phyloP scores from a whole-genome alignment of 768 basidiomycete species.

The Trametes gibbosa region DNA sequence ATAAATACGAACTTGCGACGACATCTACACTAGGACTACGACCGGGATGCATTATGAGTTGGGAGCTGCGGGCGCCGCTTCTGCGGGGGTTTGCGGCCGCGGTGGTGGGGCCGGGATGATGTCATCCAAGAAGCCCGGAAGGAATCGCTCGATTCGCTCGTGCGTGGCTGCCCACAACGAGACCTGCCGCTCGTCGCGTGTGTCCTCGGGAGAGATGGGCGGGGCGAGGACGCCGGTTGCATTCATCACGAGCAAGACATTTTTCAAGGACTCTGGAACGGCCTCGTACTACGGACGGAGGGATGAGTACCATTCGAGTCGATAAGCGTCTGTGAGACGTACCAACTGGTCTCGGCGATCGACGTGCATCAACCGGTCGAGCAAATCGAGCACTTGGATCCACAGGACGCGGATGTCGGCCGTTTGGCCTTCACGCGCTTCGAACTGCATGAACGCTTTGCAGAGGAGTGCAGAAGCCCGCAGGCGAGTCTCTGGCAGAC shows the following conservation, averaged over 20 bases:
- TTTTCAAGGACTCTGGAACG: conserved; percentile 94
- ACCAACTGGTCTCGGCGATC: conserved; percentile 88
- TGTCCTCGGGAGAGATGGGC: conserved; percentile 41
- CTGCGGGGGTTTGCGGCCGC: conserved; percentile 2
- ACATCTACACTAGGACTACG: neutral
- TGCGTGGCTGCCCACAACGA: conserved; percentile 84
- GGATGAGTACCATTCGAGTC: neutral
- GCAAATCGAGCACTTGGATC: conserved; percentile 84
- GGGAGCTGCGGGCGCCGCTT: neutral
- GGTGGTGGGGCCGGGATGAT: conserved; percentile 49
- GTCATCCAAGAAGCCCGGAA: conserved; percentile 84
- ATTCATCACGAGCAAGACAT: conserved; percentile 94
- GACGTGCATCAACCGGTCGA: conserved; percentile 85
- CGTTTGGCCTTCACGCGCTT: conserved; percentile 64
- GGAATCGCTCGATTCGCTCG: conserved; percentile 84
- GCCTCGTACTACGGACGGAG: conserved; percentile 75
- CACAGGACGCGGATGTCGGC: conserved; percentile 74
- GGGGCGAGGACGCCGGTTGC: conserved; percentile 82
- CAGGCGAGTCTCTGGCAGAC: conserved; percentile 88
- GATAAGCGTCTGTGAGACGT: conserved; percentile 28
- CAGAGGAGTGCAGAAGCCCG: conserved; percentile 87
- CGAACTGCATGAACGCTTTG: conserved; percentile 94
- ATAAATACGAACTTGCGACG: conserved; percentile 16
- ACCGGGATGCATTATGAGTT: neutral
- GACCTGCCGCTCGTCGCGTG: conserved; percentile 59